Base-by-base conservation (phyloP, 306 rosid genomes). In the barrel medic (Medicago truncatula) region DNA sequence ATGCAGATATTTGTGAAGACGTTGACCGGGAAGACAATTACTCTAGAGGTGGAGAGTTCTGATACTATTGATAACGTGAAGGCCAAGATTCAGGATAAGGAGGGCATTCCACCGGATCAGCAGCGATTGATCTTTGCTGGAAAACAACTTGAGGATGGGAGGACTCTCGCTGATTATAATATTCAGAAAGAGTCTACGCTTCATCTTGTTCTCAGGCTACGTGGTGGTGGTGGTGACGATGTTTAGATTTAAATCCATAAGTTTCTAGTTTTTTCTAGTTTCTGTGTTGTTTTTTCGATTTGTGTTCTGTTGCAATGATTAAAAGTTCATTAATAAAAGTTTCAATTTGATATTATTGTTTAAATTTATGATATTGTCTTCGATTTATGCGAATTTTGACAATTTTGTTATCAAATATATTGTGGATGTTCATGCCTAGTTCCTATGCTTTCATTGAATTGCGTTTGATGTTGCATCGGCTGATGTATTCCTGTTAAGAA, bases 151-250 rank as follows among this genome's bases (percentile, higher is more conserved):
- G 73, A 68, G 3, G 73, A 68, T 23, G 73, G 73, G 46, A 39
- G 74, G 0, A 87, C 88, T 2, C 82, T 87, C 0, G 87, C 87
- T 1, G 91, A 87, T 54, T 87, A 84, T 67, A 84, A 84, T 20
- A 84, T 87, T 18, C 84, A 87, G 82, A 84, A 87, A 70, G 91
- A 87, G 57, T 84, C 87, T 41, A 86, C 60, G 0, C 60, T 54
- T 54, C 61, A 54, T 6, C 61, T 54, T 54, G 61, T 54, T 54
- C 61, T 54, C 31, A 54, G 61, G 7, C 61, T 56, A 3, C 61
- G 61, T 18, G 61, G 61, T 54, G 61, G 61, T 9, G 4, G 7
- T 54, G 61, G 61, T 9, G 4, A 2, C 2, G 1, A 54, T 54
- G 14, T 54, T 8, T 54, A 54, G 13, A 4, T 3, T 47, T 47